Evolutionary conservation across 2,329 filamentous ascomycete species (phyloP).

Genomic region (Macrophomina tecta): DNA sequence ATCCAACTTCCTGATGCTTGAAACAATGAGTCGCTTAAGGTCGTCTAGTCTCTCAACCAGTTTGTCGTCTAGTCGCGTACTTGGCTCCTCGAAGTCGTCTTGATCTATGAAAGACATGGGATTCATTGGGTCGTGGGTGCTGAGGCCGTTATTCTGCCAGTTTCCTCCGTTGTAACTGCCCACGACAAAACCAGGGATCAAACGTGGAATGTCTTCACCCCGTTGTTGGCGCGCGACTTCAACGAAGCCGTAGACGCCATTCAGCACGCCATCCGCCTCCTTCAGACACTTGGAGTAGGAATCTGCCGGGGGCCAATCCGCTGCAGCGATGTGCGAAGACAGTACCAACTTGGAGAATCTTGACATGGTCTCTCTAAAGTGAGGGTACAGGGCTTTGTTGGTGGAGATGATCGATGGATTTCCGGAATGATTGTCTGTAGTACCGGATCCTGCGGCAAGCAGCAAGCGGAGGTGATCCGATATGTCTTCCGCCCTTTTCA

Average conservation of each 20-base stretch:
- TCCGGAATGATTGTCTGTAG: constrained; percentile 97
- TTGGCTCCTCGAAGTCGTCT: constrained; percentile 86
- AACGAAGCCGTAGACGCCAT: constrained; percentile 94
- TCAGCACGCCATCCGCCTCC: constrained; percentile 94
- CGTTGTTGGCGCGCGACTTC: constrained; percentile 93
- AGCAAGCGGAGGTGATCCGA: constrained; percentile 93
- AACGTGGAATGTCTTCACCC: constrained; percentile 89
- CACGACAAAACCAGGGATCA: constrained; percentile 91
- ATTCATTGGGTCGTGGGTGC: constrained; percentile 70
- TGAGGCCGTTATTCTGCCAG: constrained; percentile 76
- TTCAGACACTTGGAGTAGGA: constrained; percentile 94
- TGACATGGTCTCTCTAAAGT: constrained; percentile 99
- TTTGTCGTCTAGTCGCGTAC: constrained; percentile 73
- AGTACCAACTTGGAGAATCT: constrained; percentile 99
- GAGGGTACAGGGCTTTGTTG: constrained; percentile 95
- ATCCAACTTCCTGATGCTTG: constrained; percentile 84
- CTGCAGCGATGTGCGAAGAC: constrained; percentile 95
- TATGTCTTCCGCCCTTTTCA: constrained; percentile 94
- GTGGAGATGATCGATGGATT: constrained; percentile 99
- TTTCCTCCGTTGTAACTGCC: constrained; percentile 83
- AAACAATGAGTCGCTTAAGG: constrained; percentile 81
- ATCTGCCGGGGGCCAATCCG: constrained; percentile 93
- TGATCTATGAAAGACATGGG: constrained; percentile 78
- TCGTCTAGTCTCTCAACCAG: constrained; percentile 86
- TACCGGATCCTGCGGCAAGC: constrained; percentile 93